Evolutionary conservation across 805 yeast species (phyloP).

Genomic region (Allodekkera sacchari): DNA sequence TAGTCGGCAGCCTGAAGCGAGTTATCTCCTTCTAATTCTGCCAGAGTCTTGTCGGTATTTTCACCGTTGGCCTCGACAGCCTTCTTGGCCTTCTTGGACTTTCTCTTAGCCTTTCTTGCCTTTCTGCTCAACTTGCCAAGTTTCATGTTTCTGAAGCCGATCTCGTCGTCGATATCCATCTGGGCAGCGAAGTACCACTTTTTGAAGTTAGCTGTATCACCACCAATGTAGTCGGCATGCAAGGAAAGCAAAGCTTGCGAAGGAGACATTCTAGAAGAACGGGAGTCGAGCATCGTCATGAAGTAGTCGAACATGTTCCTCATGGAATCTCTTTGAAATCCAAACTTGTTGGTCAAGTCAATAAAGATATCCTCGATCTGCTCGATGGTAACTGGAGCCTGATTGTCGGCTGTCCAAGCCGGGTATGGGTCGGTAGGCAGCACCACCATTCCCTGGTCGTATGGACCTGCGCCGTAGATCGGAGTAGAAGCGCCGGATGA

Average conservation of each 20-base stretch:
- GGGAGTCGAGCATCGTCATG: constrained; percentile 74
- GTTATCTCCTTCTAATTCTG: constrained; percentile 73
- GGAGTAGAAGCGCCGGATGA: constrained; percentile 95
- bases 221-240: constrained; percentile 86
- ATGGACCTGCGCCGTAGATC: constrained; percentile 36
- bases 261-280: constrained; percentile 85
- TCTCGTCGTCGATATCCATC: constrained; percentile 74
- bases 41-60: constrained; percentile 48
- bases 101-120: constrained; percentile 74
- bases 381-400: constrained; percentile 76
- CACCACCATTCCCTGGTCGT: constrained; percentile 46
- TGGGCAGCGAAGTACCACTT: constrained; percentile 89
- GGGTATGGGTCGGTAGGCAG: constrained; percentile 92
- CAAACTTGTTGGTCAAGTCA: constrained; percentile 74
- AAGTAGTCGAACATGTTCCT: constrained; percentile 85
- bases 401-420: constrained; percentile 97
- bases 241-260: constrained; percentile 75
- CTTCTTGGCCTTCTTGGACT: constrained; percentile 67
- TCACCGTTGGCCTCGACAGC: constrained; percentile 60
- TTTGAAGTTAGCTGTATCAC: constrained; percentile 76
- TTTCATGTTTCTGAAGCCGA: constrained; percentile 77
- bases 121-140: constrained; percentile 69
- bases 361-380: constrained; percentile 83
- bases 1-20: constrained; percentile 76
- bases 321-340: constrained; percentile 90